Conservation (phyloP, 345 rosid species). For the Populus alba region DNA sequence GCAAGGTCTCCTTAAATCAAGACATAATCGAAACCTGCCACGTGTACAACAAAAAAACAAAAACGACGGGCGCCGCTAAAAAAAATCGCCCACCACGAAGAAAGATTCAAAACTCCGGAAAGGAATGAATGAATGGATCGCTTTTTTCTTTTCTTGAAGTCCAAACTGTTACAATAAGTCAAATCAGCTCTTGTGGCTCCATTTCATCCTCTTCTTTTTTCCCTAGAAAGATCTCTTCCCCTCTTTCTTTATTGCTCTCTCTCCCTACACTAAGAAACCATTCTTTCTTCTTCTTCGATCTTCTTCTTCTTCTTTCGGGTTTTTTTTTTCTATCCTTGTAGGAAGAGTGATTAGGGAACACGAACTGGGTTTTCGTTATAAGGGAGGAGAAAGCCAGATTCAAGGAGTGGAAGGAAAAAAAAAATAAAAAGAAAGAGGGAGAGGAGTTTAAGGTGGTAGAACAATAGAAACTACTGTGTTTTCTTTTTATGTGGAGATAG, state of each 20-base stretch:
- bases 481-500: neutral
- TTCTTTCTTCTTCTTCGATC: neutral
- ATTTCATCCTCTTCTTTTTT: constrained; percentile 15
- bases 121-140: neutral
- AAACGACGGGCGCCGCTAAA: neutral
- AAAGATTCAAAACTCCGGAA: neutral
- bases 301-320: neutral
- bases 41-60: neutral
- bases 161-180: neutral
- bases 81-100: neutral
- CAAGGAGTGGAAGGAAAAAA: neutral
- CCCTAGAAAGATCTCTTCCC: neutral
- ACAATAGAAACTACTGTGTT: neutral
- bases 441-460: neutral
- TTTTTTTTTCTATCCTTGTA: neutral
- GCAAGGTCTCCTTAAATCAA: neutral
- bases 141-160: no score
- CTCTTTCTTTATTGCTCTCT: neutral
- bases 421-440: neutral
- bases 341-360: neutral
- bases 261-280: no score
- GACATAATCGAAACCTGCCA: neutral
- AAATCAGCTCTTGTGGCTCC: constrained; percentile 1
- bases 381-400: neutral
- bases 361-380: neutral